phyloP scores from a whole-genome alignment of 805 yeast species.

The Suhomyces emberorum region DNA sequence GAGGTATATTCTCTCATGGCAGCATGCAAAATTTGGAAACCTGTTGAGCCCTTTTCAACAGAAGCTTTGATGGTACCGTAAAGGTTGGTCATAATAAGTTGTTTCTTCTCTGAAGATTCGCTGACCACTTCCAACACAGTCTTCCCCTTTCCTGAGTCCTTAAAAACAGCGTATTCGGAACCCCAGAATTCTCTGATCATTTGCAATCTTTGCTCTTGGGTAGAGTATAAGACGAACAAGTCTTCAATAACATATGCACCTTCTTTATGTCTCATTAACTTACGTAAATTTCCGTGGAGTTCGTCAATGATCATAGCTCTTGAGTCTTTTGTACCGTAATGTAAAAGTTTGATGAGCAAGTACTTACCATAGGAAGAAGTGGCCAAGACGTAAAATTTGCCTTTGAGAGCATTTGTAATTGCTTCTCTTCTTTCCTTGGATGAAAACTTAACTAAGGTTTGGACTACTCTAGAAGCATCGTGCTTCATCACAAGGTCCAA shows the following conservation, averaged over 20 bases:
- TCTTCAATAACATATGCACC: conserved; percentile 98
- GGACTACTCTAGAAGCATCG: conserved; percentile 95
- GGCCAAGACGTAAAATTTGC: conserved; percentile 76
- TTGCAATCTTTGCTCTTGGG: conserved; percentile 79
- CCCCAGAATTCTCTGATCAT: conserved; percentile 98
- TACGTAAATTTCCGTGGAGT: conserved; percentile 86
- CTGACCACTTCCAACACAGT: conserved; percentile 61
- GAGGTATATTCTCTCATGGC: conserved; percentile 88
- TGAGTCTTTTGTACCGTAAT: conserved; percentile 84
- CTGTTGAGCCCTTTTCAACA: conserved; percentile 92
- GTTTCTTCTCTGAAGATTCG: conserved; percentile 75
- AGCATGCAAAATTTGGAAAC: conserved; percentile 93
- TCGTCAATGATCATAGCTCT: conserved; percentile 75
- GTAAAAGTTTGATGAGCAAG: conserved; percentile 79
- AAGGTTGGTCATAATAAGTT: conserved; percentile 69
- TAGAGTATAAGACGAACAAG: conserved; percentile 78
- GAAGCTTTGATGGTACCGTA: conserved; percentile 83
- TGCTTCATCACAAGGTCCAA: conserved; percentile 89
- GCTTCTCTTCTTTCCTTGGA: conserved; percentile 72
- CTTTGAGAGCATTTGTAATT: conserved; percentile 66
- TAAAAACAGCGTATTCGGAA: conserved; percentile 87
- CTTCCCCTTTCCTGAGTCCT: conserved; percentile 64
- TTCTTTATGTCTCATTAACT: conserved; percentile 93
- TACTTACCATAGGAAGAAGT: conserved; percentile 94
- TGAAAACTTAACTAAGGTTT: conserved; percentile 85